A percentile compares a stretch with the other conserved stretches of the same genome.
Conservation (phyloP, 208 protist species). For the Crithidia fasciculata region DNA sequence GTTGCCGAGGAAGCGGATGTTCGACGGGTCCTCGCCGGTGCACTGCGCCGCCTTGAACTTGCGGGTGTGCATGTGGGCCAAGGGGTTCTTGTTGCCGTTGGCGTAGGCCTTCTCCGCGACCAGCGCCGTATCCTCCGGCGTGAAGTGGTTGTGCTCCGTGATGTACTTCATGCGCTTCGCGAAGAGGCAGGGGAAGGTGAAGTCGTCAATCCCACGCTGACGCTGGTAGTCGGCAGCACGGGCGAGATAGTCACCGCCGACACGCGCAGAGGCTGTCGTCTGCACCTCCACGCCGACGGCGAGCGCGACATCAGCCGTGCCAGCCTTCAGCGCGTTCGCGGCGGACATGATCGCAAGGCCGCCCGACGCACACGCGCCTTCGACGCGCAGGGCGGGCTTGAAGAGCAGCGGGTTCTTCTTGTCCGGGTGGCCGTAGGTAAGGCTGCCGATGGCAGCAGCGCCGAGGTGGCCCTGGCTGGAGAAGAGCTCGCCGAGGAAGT, state of each 20-base stretch:
- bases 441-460: conserved; percentile 64
- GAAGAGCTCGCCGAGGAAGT: conserved; percentile 91
- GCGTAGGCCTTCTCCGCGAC: conserved; percentile 91
- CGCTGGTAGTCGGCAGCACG: conserved; percentile 85
- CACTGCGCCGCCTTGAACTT: conserved; percentile 78
- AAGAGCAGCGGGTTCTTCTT: conserved; percentile 56
- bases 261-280: conserved; percentile 78
- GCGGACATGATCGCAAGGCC: conserved; percentile 76
- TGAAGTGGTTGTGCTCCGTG: conserved; percentile 72
- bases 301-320: conserved; percentile 69
- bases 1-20: conserved; percentile 86
- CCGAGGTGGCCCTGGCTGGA: conserved; percentile 90
- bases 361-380: conserved; percentile 92
- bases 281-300: conserved; percentile 91
- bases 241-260: conserved; percentile 92
- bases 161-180: conserved; percentile 88
- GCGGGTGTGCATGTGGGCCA: conserved; percentile 89
- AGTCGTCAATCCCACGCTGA: conserved; percentile 90
- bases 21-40: conserved; percentile 57
- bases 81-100: conserved; percentile 89
- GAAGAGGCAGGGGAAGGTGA: conserved; percentile 93
- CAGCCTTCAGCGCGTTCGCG: conserved; percentile 61
- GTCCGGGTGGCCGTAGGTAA: conserved; percentile 36
- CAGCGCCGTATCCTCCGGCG: conserved; percentile 84
- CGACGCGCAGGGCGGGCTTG: conserved; percentile 84